Percentiles rank a stretch among this genome's conserved stretches.
These are phyloP conservation scores for Aspergillus diversus DNA, from an alignment of 495 filamentous ascomycete species.

Conservation along the genomic window DNA sequence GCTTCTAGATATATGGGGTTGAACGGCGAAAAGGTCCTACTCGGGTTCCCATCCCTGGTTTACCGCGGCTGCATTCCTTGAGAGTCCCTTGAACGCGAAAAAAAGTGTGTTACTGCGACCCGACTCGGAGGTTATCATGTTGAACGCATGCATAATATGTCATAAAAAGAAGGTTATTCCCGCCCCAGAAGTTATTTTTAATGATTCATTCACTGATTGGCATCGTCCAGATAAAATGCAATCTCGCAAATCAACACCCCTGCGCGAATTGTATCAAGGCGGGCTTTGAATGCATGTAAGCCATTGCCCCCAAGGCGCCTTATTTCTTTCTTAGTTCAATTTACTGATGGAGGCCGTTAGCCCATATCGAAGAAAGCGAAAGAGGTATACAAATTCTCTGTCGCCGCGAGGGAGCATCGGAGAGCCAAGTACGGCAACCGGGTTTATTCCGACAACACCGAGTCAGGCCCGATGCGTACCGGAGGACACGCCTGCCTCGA, in stretches of 20 bases:
- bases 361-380: neutral
- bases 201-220: neutral
- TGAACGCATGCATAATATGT: conserved; percentile 2
- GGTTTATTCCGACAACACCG: neutral
- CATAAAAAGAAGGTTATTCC: neutral
- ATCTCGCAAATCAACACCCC: neutral
- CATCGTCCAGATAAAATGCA: neutral
- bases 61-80: neutral
- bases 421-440: neutral
- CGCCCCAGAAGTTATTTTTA: neutral
- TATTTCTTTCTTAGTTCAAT: neutral
- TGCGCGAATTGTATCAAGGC: conserved; percentile 6
- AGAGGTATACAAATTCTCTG: neutral
- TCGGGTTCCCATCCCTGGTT: neutral
- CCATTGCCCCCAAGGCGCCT: neutral
- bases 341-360: neutral
- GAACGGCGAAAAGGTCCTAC: no score
- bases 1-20: no score
- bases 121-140: neutral
- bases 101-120: neutral
- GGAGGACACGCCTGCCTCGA: neutral
- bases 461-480: neutral
- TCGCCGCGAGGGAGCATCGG: neutral
- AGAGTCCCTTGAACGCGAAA: neutral
- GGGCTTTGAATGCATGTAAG: conserved; percentile 1